These are phyloP conservation scores for Fragaria iinumae DNA, from an alignment of 306 rosid species.

Conservation along the genomic window DNA sequence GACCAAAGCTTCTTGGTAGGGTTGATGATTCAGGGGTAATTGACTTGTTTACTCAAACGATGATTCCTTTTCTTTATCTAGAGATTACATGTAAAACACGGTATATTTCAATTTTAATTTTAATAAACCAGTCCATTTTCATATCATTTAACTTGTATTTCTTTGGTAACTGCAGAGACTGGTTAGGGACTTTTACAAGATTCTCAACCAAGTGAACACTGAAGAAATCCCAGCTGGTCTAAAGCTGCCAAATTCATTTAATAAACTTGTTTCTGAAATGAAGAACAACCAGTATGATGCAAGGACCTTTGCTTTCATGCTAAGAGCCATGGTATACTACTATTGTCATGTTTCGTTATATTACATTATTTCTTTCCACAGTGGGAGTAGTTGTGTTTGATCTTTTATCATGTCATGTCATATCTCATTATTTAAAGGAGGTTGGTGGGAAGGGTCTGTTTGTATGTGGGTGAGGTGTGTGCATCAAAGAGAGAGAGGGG, in stretches of 20 bases:
- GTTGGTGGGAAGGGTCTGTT: not conserved
- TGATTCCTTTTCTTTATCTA: not conserved
- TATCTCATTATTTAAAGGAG: not conserved
- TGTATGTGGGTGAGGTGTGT: not conserved
- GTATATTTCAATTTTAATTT: not conserved
- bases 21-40: slow-evolving; percentile 96
- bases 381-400: slow-evolving; percentile 6
- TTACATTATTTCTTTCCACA: slow-evolving; percentile 14
- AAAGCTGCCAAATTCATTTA: slow-evolving; percentile 78
- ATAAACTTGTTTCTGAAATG: slow-evolving; percentile 84
- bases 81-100: not conserved
- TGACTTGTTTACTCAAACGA: slow-evolving; percentile 17
- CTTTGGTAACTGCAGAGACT: slow-evolving; percentile 58
- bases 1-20: slow-evolving; percentile 95
- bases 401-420: not conserved
- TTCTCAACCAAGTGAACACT: slow-evolving; percentile 81
- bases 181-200: slow-evolving; percentile 81
- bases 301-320: slow-evolving; percentile 70
- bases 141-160: slow-evolving; percentile 28
- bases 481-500: not conserved
- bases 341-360: slow-evolving; percentile 1
- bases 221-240: slow-evolving; percentile 78
- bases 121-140: slow-evolving; percentile 11
- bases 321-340: slow-evolving; percentile 84
- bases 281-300: slow-evolving; percentile 80